phyloP scores from a whole-genome alignment of 2,329 filamentous ascomycete species.

The Neonectria ditissima region DNA sequence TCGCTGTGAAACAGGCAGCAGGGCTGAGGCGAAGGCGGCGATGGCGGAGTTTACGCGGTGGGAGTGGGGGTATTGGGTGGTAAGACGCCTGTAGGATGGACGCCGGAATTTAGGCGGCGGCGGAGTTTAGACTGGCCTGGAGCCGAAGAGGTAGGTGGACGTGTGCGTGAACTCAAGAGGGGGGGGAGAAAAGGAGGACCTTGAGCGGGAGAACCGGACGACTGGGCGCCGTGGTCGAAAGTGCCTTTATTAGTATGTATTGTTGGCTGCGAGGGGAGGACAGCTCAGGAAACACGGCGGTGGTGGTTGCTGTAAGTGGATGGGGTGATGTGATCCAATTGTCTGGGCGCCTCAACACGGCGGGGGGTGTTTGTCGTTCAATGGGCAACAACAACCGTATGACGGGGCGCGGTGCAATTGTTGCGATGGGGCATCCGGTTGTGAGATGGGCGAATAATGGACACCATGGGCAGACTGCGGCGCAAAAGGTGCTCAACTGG shows the following conservation, averaged over 20 bases:
- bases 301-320: slow-evolving; percentile 34
- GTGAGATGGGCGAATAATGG: slow-evolving; percentile 37
- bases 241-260: slow-evolving; percentile 35
- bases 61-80: slow-evolving; percentile 26
- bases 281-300: slow-evolving; percentile 30
- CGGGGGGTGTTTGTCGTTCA: slow-evolving; percentile 37
- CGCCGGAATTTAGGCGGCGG: slow-evolving; percentile 34
- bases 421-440: slow-evolving; percentile 37
- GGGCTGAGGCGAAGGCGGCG: slow-evolving; percentile 33
- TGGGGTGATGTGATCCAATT: slow-evolving; percentile 40
- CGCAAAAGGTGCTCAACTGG: slow-evolving; percentile 37
- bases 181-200: background rate
- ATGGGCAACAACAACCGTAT: slow-evolving; percentile 44
- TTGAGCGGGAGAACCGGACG: slow-evolving; percentile 2
- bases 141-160: slow-evolving; percentile 5
- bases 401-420: slow-evolving; percentile 38
- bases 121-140: slow-evolving; percentile 25
- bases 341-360: slow-evolving; percentile 33
- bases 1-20: slow-evolving; percentile 42
- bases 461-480: slow-evolving; percentile 33
- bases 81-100: slow-evolving; percentile 23
- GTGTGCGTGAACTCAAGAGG: background rate
- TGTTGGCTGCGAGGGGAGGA: slow-evolving; percentile 25
- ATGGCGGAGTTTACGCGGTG: slow-evolving; percentile 37
- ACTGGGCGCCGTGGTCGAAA: slow-evolving; percentile 21